A percentile compares a stretch with the other conserved stretches of the same genome.
phyloP scores from a whole-genome alignment of 257 asterid genomes.

The Gentiana straminea region DNA sequence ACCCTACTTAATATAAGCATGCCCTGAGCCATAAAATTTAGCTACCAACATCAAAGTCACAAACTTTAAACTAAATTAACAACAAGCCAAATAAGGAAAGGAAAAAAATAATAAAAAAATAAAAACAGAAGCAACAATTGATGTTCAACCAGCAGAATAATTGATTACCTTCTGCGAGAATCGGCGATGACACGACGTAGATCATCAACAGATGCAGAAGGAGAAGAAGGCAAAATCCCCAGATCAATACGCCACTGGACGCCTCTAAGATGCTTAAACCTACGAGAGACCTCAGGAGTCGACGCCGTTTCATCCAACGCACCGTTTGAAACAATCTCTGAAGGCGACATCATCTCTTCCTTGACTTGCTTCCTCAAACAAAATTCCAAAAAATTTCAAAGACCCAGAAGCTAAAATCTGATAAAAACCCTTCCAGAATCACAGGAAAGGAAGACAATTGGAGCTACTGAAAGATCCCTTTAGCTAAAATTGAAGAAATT shows the following conservation, averaged over 20 bases:
- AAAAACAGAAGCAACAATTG: too few relatives aligned
- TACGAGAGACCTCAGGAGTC: conserved; percentile 20
- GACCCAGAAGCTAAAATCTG: conserved; percentile 7
- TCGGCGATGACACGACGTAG: conserved; percentile 86
- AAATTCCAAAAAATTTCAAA: conserved; percentile 3
- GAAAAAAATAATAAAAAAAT: not conserved
- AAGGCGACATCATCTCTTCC: not conserved
- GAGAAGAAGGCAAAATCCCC: conserved; percentile 79
- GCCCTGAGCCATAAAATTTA: too few relatives aligned
- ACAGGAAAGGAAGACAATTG: not conserved
- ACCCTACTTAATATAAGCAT: too few relatives aligned
- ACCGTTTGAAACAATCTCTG: conserved; percentile 4
- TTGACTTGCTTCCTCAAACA: not conserved
- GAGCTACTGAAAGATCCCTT: conserved; percentile 15
- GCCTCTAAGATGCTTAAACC: conserved; percentile 68
- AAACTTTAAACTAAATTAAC: not conserved
- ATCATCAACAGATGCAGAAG: conserved; percentile 57
- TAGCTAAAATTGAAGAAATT: conserved; percentile 15
- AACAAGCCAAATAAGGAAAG: not conserved
- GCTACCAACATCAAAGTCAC: not conserved
- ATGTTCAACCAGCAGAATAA: not conserved
- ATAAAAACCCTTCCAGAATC: conserved; percentile 1
- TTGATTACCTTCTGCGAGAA: conserved; percentile 73
- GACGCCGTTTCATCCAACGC: conserved; percentile 31
- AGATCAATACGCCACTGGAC: conserved; percentile 88